These are phyloP conservation scores for Fraxinus albicans DNA, from an alignment of 305 asterid species.

Conservation along the genomic window DNA sequence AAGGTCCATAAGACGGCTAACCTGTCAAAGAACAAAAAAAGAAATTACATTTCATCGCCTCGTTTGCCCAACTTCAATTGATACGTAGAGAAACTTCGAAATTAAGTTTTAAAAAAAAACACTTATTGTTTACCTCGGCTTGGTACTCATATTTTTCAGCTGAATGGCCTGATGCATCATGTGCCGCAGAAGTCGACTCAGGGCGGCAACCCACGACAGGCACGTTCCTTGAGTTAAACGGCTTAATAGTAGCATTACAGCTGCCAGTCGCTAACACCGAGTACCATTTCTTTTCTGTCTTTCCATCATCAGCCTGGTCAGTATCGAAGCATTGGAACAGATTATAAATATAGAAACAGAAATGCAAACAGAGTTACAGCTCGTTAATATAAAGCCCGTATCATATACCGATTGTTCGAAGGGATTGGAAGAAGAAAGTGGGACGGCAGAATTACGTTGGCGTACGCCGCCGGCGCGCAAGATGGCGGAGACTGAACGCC, in stretches of 20 bases:
- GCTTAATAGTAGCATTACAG: slow-evolving; percentile 17
- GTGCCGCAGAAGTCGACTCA: slow-evolving; percentile 77
- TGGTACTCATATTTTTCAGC: slow-evolving; percentile 86
- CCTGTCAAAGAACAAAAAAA: slow-evolving; percentile 44
- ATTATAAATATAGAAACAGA: slow-evolving; percentile 14
- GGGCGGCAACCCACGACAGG: slow-evolving; percentile 40
- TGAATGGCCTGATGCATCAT: slow-evolving; percentile 52
- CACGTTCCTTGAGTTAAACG: slow-evolving; percentile 32
- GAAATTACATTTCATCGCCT: background rate
- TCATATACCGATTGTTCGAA: slow-evolving; percentile 38
- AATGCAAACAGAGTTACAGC: background rate
- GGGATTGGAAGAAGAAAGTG: slow-evolving; percentile 40
- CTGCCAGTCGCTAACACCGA: slow-evolving; percentile 45
- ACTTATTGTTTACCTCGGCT: slow-evolving; percentile 67
- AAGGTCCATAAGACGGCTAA: slow-evolving; percentile 98
- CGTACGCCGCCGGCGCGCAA: slow-evolving; percentile 42
- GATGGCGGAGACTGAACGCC: slow-evolving; percentile 46
- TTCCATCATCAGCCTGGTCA: slow-evolving; percentile 48
- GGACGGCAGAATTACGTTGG: slow-evolving; percentile 32
- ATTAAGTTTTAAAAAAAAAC: background rate
- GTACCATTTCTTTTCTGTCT: slow-evolving; percentile 45
- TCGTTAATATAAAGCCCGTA: background rate
- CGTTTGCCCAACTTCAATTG: background rate
- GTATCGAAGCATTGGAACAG: slow-evolving; percentile 7
- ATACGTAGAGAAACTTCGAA: background rate